A percentile compares a stretch with the other conserved stretches of the same genome.
Conservation (phyloP, 768 basidiomycete species). For the Pleurotus pulmonarius region DNA sequence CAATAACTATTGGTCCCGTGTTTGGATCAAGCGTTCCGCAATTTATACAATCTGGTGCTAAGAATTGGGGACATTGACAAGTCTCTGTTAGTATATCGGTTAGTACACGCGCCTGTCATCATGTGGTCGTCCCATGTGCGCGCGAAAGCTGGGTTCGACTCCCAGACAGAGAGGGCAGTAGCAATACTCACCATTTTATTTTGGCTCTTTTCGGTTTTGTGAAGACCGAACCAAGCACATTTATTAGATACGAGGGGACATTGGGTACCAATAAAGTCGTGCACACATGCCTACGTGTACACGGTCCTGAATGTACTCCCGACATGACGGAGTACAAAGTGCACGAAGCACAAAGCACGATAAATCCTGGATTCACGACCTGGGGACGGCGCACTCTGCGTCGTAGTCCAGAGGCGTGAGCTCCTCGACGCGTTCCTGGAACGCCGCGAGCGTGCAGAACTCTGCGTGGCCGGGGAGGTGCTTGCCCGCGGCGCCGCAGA, state of each 20-base stretch:
- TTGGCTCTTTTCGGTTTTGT: background rate
- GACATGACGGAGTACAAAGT: too few species aligned
- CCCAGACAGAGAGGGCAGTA: slow-evolving; percentile 17
- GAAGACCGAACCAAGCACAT: too few species aligned
- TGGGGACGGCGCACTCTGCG: slow-evolving; percentile 44
- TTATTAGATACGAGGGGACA: too few species aligned
- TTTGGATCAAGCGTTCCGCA: too few species aligned
- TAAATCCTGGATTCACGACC: too few species aligned
- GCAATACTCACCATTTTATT: background rate
- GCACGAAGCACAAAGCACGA: too few species aligned
- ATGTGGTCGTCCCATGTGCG: background rate
- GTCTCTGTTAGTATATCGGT: slow-evolving; percentile 16
- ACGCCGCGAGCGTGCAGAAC: slow-evolving; percentile 67
- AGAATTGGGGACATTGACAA: too few species aligned
- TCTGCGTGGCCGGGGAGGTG: slow-evolving; percentile 70
- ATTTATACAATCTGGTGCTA: too few species aligned
- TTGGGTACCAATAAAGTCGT: too few species aligned
- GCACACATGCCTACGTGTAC: too few species aligned
- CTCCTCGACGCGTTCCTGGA: slow-evolving; percentile 56
- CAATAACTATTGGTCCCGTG: too few species aligned
- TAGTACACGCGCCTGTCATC: slow-evolving; percentile 20
- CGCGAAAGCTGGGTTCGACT: slow-evolving; percentile 23
- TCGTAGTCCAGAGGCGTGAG: slow-evolving; percentile 67
- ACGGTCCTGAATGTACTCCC: too few species aligned
- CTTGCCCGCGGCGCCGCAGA: slow-evolving; percentile 62